These are phyloP conservation scores for Daldinia concentrica DNA, from an alignment of 495 filamentous ascomycete genomes.

Conservation along the genomic window DNA sequence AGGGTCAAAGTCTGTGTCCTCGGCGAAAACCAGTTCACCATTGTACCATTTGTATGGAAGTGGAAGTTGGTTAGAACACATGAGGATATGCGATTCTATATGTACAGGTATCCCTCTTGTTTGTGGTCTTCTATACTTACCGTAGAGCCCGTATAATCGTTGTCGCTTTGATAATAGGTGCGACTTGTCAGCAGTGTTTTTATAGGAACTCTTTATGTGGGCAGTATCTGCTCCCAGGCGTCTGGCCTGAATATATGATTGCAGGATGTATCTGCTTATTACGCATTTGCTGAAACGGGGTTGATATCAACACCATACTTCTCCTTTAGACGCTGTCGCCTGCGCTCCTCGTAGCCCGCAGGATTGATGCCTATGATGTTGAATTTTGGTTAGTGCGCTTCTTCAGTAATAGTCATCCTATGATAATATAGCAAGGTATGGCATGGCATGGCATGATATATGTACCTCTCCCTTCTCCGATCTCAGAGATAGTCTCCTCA, in stretches of 20 bases:
- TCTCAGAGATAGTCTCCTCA: constrained; percentile 79
- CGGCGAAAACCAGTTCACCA: constrained; percentile 1
- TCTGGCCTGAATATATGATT: not conserved
- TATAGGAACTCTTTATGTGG: not conserved
- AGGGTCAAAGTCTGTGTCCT: not conserved
- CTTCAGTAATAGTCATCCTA: not conserved
- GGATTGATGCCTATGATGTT: constrained; percentile 73
- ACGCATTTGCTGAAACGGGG: constrained; percentile 52
- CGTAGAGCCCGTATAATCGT: constrained; percentile 10
- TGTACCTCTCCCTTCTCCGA: constrained; percentile 93
- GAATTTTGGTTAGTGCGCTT: constrained; percentile 32
- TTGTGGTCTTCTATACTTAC: constrained; percentile 16
- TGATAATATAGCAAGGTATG: not conserved
- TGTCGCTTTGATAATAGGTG: not conserved
- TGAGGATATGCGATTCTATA: constrained; percentile 48
- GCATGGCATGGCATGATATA: constrained; percentile 23
- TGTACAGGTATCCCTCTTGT: constrained; percentile 35
- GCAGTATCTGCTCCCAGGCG: not conserved
- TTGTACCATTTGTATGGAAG: constrained; percentile 1
- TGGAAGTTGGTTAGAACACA: constrained; percentile 4
- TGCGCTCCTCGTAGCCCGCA: constrained; percentile 86
- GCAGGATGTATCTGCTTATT: constrained; percentile 9
- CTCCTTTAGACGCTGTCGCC: constrained; percentile 83
- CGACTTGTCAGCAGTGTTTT: not conserved
- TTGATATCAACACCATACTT: constrained; percentile 88